phyloP scores from a whole-genome alignment of 805 yeast genomes.

The Starmerella gropengiesseri region DNA sequence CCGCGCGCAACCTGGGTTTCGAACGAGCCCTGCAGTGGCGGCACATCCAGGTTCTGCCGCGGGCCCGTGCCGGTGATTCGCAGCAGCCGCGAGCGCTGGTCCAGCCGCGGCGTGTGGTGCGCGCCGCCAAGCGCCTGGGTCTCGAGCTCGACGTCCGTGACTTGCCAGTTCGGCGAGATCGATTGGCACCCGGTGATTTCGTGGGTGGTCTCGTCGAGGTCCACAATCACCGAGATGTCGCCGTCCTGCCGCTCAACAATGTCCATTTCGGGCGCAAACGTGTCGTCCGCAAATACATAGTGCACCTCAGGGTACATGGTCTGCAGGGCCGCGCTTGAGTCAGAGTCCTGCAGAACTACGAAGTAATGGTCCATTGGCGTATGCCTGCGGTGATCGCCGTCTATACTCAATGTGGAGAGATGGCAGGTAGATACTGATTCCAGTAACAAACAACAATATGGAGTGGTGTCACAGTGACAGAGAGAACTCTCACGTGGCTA shows the following conservation, averaged over 20 bases:
- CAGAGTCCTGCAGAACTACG: conserved; percentile 21
- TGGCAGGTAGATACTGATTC: too few species aligned
- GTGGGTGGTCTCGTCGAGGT: conserved; percentile 30
- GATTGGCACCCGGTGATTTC: conserved; percentile 27
- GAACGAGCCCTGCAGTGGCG: conserved; percentile 17
- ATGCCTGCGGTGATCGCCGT: too few species aligned
- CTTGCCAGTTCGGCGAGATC: conserved; percentile 33
- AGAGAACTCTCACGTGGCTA: too few species aligned
- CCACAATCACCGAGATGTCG: conserved; percentile 30
- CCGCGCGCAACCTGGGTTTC: conserved; percentile 17
- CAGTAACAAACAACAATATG: too few species aligned
- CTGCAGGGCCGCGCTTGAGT: conserved; percentile 6
- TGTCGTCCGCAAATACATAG: conserved; percentile 32
- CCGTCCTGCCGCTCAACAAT: conserved; percentile 26
- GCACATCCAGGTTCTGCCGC: conserved; percentile 19
- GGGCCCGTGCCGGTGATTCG: conserved; percentile 15
- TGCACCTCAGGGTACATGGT: conserved; percentile 32
- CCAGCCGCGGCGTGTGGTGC: conserved; percentile 14
- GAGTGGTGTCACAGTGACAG: too few species aligned
- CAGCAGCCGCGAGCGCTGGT: background rate
- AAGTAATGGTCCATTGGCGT: conserved; percentile 16
- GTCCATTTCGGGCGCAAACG: conserved; percentile 29
- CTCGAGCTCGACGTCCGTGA: conserved; percentile 23
- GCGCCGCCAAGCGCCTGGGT: conserved; percentile 20
- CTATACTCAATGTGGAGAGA: too few species aligned